phyloP scores from a whole-genome alignment of 192 early-diverging fungal species.

The Coemansia brasiliensis region DNA sequence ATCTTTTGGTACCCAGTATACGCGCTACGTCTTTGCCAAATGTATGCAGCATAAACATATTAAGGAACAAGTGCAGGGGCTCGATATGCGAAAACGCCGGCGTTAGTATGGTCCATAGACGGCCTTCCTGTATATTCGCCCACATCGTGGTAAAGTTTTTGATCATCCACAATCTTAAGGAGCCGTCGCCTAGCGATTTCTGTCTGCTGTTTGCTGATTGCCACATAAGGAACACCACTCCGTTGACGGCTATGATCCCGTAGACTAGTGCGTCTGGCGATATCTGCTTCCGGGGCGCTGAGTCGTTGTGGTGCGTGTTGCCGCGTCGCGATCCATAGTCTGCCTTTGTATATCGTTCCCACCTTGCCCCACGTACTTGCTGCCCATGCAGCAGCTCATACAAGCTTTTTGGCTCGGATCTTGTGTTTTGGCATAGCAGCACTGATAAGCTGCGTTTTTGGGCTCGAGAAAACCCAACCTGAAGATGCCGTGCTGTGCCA shows the following conservation, averaged over 20 bases:
- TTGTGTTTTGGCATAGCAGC: not conserved
- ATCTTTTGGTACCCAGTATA: slow-evolving; percentile 27
- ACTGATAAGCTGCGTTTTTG: not conserved
- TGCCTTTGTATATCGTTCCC: slow-evolving; percentile 49
- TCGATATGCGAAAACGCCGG: slow-evolving; percentile 54
- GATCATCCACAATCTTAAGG: slow-evolving; percentile 27
- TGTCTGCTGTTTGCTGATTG: slow-evolving; percentile 9
- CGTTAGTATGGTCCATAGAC: slow-evolving; percentile 54
- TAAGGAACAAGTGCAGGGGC: slow-evolving; percentile 40
- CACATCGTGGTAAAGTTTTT: slow-evolving; percentile 37
- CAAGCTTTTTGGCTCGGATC: not conserved
- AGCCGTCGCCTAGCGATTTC: slow-evolving; percentile 19
- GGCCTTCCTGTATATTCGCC: slow-evolving; percentile 27
- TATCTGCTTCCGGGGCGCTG: not conserved
- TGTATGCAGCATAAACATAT: slow-evolving; percentile 54
- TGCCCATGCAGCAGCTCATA: slow-evolving; percentile 18
- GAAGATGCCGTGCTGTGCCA: no score
- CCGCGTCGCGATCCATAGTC: slow-evolving; percentile 40
- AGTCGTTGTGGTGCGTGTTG: slow-evolving; percentile 28
- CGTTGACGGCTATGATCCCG: slow-evolving; percentile 43
- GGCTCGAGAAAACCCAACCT: not conserved
- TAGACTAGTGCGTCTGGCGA: slow-evolving; percentile 32
- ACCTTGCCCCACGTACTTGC: slow-evolving; percentile 40
- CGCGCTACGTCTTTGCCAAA: slow-evolving; percentile 42
- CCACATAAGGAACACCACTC: slow-evolving; percentile 44